Base-by-base conservation (phyloP, 495 filamentous ascomycete species). In the Rhypophila decipiens region DNA sequence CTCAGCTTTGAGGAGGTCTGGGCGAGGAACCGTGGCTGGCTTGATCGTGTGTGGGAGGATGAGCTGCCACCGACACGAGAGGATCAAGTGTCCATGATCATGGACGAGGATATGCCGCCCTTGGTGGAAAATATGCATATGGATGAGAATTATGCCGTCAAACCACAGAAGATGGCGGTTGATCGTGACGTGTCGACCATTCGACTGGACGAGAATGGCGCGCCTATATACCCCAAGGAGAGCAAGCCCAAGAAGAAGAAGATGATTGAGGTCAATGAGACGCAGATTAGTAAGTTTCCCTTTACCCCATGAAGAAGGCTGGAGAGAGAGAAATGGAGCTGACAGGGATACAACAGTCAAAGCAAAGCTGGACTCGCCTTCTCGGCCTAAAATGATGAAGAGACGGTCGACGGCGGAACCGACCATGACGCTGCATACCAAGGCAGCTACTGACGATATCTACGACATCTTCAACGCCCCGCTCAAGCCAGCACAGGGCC, bases 381-480 rank as follows among this genome's bases (percentile, higher is more conserved):
- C 86, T 0, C 78, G 79, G 12, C 80, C 80, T 2, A 95, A 89
- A 61, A 75, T 88, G 22, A 83, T 76, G 39, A 90, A 87, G 69
- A 87, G 84, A 61, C 66, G 61, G 18, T 61, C 56, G 20, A 76
- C 78, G 11, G 52, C 77, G 2, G 89, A 95, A 59, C 87, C 89
- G 21, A 98, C 93, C 1, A 96, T 98, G 90, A 98, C 93, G 1
- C 78, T 98, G 52, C 87, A 96, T 59, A 98, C 93, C 15, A 87
- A 82, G 42, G 91, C 90, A 44, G 93, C 93, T 1, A 96, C 89
- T 40, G 90, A 97, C 58, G 94, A 97, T 52, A 96, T 98, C 40
- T 95, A 97, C 63, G 88, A 86, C 50, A 83, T 98, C 34, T 97
- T 98, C 68, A 97, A 93, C 57, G 88, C 94, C 39, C 91, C 94